Base-by-base conservation (phyloP, 164 flowering plant genomes). In the Kalanchoe fedtschenkoi region DNA sequence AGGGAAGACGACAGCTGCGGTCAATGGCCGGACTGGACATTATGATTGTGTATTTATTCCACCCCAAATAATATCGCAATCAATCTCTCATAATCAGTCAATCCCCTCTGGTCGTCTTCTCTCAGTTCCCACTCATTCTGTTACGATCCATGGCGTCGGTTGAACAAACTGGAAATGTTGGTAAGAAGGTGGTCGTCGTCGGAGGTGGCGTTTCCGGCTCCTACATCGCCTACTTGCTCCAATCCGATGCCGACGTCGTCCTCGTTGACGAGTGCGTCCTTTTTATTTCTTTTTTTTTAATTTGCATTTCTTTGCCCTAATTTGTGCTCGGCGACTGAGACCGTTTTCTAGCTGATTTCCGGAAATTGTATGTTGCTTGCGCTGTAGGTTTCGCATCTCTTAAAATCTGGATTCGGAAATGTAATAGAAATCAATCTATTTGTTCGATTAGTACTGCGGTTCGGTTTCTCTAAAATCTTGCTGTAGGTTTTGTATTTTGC, bases 131-230 rank as follows among this genome's bases (percentile, higher is more conserved):
- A 37, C 39, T 7, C 7, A 37, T 14, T 37, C 39, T 9, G 11
- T 37, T 5, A 6, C 8, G 21, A 51, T 59, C 29, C 19, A 34
- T 32, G 61, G n/a, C 47, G 34, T 8, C 26, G 32, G 26, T 30
- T 30, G 62, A 56, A 6, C 33, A 42, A 43, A 33, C 34, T 1
- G 59, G 17, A 53, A 65, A 43, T 37, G 55, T 17, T 19, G 24
- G 55, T 30, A 65, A 53, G 29, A 56, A 21, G 53, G 66, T 70
- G 29, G 72, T 70, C 37, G 62, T 70, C 8, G n/a, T 70, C 21
- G 72, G 72, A 13, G 72, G 72, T 32, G 69, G 72, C n/a, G 62
- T 59, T 6, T 65, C 60, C 10, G 72, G 72, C 21, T 54, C 72
- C 15, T 28, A 34, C 37, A 10, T 65, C 17, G 72, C 65, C 30